These are phyloP conservation scores for Pugionium cornutum DNA, from an alignment of 345 rosid genomes.

Conservation along the genomic window DNA sequence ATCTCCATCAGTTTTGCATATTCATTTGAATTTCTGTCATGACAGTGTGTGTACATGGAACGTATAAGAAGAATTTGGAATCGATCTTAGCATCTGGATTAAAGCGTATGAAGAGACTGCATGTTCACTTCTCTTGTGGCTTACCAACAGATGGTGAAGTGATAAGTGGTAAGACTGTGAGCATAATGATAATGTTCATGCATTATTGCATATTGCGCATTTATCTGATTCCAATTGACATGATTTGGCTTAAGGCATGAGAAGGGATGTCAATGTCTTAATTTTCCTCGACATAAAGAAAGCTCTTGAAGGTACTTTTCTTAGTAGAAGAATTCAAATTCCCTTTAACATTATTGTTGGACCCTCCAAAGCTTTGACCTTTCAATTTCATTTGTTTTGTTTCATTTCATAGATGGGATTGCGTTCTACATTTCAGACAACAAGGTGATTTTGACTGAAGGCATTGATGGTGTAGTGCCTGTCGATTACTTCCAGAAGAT, in stretches of 20 bases:
- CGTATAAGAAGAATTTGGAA: slow-evolving; percentile 69
- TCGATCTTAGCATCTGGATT: slow-evolving; percentile 74
- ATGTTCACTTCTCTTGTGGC: slow-evolving; percentile 85
- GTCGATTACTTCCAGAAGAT: slow-evolving; percentile 67
- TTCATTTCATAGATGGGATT: slow-evolving; percentile 61
- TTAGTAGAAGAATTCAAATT: background rate
- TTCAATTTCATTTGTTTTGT: background rate
- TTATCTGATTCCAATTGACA: slow-evolving; percentile 2
- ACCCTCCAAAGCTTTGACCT: slow-evolving; percentile 2
- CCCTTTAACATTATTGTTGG: background rate
- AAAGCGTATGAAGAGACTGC: slow-evolving; percentile 81
- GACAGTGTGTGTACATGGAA: slow-evolving; percentile 92
- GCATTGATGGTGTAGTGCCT: slow-evolving; percentile 79
- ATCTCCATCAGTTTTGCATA: background rate
- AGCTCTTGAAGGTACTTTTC: slow-evolving; percentile 70
- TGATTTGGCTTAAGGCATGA: slow-evolving; percentile 59
- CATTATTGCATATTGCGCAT: background rate
- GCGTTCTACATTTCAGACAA: slow-evolving; percentile 86
- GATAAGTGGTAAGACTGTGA: slow-evolving; percentile 62
- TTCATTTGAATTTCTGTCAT: slow-evolving; percentile 7
- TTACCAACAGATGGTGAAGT: slow-evolving; percentile 82
- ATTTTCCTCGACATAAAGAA: slow-evolving; percentile 73
- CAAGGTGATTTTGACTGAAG: slow-evolving; percentile 82
- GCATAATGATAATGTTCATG: background rate
- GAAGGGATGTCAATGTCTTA: slow-evolving; percentile 64